These are phyloP conservation scores for Fragaria vesca DNA, from an alignment of 306 rosid species.

Conservation along the genomic window DNA sequence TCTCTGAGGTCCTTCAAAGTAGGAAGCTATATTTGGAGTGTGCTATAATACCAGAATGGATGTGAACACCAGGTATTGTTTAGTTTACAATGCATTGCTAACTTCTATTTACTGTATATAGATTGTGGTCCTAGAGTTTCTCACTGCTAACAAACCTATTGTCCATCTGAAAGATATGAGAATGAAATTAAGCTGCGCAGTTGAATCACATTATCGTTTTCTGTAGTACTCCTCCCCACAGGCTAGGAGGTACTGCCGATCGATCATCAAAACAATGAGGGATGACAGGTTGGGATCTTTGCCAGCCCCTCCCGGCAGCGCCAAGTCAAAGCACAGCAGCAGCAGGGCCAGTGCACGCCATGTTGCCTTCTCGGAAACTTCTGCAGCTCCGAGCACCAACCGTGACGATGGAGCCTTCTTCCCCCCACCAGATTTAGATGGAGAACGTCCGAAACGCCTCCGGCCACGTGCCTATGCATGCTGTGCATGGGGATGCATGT, in stretches of 20 bases:
- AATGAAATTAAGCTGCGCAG: neutral
- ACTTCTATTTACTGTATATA: constrained; percentile 10
- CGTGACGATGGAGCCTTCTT: neutral
- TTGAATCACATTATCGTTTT: neutral
- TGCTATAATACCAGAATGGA: neutral
- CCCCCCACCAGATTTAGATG: constrained; percentile 10
- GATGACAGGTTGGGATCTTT: constrained; percentile 13
- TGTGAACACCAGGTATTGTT: neutral
- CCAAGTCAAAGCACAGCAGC: constrained; percentile 15
- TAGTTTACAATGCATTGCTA: neutral
- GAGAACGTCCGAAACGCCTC: neutral
- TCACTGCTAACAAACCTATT: neutral
- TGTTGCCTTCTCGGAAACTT: constrained; percentile 15
- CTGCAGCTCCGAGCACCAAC: neutral
- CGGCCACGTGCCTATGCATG: constrained; percentile 24
- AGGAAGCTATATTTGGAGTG: constrained; percentile 14
- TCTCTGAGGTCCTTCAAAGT: neutral
- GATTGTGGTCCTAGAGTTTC: constrained; percentile 16
- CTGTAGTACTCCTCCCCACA: constrained; percentile 7
- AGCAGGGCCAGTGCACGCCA: constrained; percentile 13
- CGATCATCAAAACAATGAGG: constrained; percentile 28
- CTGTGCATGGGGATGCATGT: constrained; percentile 42
- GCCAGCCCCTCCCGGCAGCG: constrained; percentile 21
- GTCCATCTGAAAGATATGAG: constrained; percentile 2
- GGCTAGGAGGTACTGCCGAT: constrained; percentile 23